Evolutionary conservation across 768 basidiomycete genomes (phyloP).

Genomic region (Pleurotus ostreatus): DNA sequence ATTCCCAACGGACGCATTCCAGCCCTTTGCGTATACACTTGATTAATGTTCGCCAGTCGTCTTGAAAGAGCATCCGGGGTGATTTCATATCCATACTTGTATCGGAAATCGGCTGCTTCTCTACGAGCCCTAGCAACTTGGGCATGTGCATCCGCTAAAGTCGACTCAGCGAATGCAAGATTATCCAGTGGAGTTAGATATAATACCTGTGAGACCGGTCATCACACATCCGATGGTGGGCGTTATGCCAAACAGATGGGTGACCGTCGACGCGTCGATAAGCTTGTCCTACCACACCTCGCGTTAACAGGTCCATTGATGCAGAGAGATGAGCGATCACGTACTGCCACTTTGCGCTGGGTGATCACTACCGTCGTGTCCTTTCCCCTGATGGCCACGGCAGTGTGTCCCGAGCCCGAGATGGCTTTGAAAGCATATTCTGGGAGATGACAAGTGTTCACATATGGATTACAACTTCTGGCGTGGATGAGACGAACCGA

Average conservation of each 20-base stretch:
- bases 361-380: slow-evolving; percentile 96
- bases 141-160: slow-evolving; percentile 82
- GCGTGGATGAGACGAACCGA: slow-evolving; percentile 55
- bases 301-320: not conserved
- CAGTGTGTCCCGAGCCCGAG: slow-evolving; percentile 93
- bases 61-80: slow-evolving; percentile 95
- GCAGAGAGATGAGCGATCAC: slow-evolving; percentile 24
- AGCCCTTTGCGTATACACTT: slow-evolving; percentile 97
- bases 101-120: slow-evolving; percentile 90
- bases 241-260: slow-evolving; percentile 94
- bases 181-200: not conserved
- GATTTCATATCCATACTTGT: slow-evolving; percentile 98
- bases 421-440: slow-evolving; percentile 99
- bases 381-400: slow-evolving; percentile 88
- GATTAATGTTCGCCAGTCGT: slow-evolving; percentile 95
- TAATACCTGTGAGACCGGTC: slow-evolving; percentile 91
- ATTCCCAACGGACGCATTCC: slow-evolving; percentile 97
- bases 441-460: slow-evolving; percentile 24
- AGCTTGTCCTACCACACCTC: slow-evolving; percentile 78
- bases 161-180: not conserved
- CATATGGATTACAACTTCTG: slow-evolving; percentile 11
- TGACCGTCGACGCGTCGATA: slow-evolving; percentile 89
- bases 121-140: slow-evolving; percentile 83
- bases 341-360: slow-evolving; percentile 95
- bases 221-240: slow-evolving; percentile 96